Percentiles rank a stretch among this genome's conserved stretches.
These are phyloP conservation scores for Xylariaceae sp. DNA, from an alignment of 2,329 filamentous ascomycete species.

Conservation along the genomic window DNA sequence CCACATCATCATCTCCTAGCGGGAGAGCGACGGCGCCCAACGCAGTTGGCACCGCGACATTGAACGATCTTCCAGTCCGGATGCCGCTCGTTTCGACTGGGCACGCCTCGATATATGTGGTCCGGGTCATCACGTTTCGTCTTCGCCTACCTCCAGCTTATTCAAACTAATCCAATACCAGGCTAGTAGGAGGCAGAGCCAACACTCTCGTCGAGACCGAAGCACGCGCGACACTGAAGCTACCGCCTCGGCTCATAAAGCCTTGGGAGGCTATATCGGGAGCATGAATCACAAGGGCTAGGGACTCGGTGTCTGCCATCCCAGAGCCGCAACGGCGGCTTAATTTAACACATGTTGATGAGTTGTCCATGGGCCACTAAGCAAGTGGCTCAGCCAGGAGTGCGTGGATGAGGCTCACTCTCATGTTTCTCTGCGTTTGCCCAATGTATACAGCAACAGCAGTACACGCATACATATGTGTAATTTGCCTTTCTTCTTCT, in stretches of 20 bases:
- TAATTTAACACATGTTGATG: too few relatives aligned
- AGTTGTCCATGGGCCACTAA: too few relatives aligned
- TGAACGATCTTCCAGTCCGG: not conserved
- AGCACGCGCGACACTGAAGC: constrained; percentile 13
- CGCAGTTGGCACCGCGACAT: constrained; percentile 10
- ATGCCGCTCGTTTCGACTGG: not conserved
- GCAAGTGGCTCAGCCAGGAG: too few relatives aligned
- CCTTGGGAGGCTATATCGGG: constrained; percentile 1
- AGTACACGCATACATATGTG: too few relatives aligned
- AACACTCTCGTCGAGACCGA: constrained; percentile 11
- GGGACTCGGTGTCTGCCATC: too few relatives aligned
- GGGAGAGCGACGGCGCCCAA: constrained; percentile 8
- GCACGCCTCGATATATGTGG: not conserved
- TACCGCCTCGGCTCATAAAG: not conserved
- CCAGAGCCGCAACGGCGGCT: too few relatives aligned
- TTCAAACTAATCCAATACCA: not conserved
- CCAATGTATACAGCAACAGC: too few relatives aligned
- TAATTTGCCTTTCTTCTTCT: too few relatives aligned
- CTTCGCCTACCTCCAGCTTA: not conserved
- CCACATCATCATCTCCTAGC: constrained; percentile 65
- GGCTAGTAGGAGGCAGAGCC: not conserved
- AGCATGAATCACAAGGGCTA: too few relatives aligned
- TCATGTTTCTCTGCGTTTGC: too few relatives aligned
- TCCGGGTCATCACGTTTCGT: not conserved
- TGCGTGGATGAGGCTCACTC: too few relatives aligned